Conservation (phyloP, 2,329 filamentous ascomycete genomes). For the Aspergillus fischeri region DNA sequence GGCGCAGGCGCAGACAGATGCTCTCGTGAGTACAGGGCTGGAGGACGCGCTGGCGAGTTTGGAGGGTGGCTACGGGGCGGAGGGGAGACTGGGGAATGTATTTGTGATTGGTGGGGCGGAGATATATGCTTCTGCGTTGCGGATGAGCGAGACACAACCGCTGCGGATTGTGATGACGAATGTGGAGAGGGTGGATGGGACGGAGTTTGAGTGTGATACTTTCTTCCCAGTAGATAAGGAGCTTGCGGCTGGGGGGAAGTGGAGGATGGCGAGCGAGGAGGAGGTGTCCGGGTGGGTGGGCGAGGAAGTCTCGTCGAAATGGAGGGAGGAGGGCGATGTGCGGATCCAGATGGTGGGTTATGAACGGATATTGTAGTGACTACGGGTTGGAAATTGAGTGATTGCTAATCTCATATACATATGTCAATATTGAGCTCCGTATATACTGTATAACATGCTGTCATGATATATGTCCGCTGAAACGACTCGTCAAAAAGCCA, state of each 20-base stretch:
- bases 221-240: conserved; percentile 42
- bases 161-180: conserved; percentile 41
- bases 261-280: conserved; percentile 29
- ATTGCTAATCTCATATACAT: neutral
- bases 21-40: conserved; percentile 55
- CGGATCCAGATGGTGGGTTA: conserved; percentile 47
- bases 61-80: conserved; percentile 19
- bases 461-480: neutral
- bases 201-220: conserved; percentile 45
- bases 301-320: conserved; percentile 36
- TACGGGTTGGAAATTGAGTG: neutral
- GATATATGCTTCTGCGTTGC: conserved; percentile 72
- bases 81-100: conserved; percentile 50
- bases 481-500: neutral
- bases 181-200: conserved; percentile 27
- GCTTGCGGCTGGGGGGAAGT: conserved; percentile 26
- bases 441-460: neutral
- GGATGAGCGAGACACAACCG: conserved; percentile 12
- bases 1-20: conserved; percentile 26
- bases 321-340: conserved; percentile 48
- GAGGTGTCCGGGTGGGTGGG: conserved; percentile 42
- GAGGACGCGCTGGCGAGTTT: conserved; percentile 52
- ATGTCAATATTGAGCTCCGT: neutral
- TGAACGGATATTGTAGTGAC: conserved; percentile 26
- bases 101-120: conserved; percentile 90